These are phyloP conservation scores for Verticillium nubilum DNA, from an alignment of 2,329 filamentous ascomycete species.

Conservation along the genomic window DNA sequence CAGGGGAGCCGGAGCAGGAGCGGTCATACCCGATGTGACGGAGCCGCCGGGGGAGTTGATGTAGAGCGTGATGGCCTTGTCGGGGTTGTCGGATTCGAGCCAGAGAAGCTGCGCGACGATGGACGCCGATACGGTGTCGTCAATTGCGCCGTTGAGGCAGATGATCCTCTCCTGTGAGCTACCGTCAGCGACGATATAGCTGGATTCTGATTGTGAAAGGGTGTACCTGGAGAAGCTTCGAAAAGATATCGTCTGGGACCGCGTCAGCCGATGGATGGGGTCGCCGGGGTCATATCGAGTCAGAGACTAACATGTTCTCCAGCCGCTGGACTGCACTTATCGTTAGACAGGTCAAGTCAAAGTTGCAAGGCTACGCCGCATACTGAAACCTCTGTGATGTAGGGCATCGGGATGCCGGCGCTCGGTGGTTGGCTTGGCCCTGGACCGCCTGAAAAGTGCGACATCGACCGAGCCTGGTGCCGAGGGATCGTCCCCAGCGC, in stretches of 20 bases:
- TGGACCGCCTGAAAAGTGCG: slow-evolving; percentile 31
- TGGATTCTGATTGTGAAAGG: no score
- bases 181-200: no score
- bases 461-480: slow-evolving; percentile 34
- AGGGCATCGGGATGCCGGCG: slow-evolving; percentile 49
- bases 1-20: background rate
- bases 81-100: slow-evolving; percentile 92
- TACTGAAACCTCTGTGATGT: slow-evolving; percentile 52
- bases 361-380: slow-evolving; percentile 8
- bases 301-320: slow-evolving; percentile 64
- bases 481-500: slow-evolving; percentile 27
- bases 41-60: slow-evolving; percentile 96
- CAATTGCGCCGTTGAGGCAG: slow-evolving; percentile 85
- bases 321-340: slow-evolving; percentile 60
- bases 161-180: slow-evolving; percentile 96
- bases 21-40: slow-evolving; percentile 59
- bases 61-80: slow-evolving; percentile 94
- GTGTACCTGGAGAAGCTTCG: slow-evolving; percentile 66
- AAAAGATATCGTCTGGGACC: slow-evolving; percentile 72
- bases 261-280: background rate
- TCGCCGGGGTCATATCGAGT: slow-evolving; percentile 7
- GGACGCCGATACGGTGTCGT: slow-evolving; percentile 85
- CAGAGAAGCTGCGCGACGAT: slow-evolving; percentile 95
- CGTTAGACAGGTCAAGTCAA: slow-evolving; percentile 16
- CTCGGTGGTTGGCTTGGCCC: slow-evolving; percentile 15